Evolutionary conservation across 257 asterid genomes (phyloP).

Genomic region (Solanum dulcamara): DNA sequence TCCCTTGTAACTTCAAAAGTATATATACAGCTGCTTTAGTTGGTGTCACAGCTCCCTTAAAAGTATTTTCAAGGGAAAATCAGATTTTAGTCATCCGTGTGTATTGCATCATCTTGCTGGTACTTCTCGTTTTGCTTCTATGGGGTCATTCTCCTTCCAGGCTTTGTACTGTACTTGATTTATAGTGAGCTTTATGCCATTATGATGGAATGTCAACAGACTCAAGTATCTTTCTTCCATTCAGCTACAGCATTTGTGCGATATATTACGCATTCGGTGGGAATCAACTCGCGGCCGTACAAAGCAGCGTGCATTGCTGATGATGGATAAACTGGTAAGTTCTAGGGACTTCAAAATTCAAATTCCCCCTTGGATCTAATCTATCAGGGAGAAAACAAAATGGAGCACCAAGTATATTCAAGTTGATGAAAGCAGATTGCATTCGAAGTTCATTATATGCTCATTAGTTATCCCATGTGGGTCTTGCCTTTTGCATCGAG

Average conservation of each 20-base stretch:
- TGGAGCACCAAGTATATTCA: background rate
- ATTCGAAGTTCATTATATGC: background rate
- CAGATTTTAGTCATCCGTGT: background rate
- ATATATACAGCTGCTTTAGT: background rate
- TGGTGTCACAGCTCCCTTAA: background rate
- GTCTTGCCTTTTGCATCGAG: background rate
- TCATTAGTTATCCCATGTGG: background rate
- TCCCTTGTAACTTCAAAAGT: background rate
- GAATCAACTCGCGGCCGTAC: conserved; percentile 87
- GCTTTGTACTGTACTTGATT: background rate
- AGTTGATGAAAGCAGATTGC: background rate
- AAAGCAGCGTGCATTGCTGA: conserved; percentile 79
- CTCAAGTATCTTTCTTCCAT: conserved; percentile 2
- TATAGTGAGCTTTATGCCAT: background rate
- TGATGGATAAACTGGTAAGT: conserved; percentile 78
- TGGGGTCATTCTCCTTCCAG: background rate
- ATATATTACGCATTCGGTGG: conserved; percentile 75
- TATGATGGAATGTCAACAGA: background rate
- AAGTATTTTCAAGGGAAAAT: background rate
- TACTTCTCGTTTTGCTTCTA: background rate
- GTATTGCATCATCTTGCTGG: background rate
- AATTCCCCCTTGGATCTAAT: background rate
- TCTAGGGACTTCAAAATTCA: background rate
- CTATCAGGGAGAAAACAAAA: background rate
- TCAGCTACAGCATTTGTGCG: conserved; percentile 51